Evolutionary conservation across 2,329 filamentous ascomycete genomes (phyloP).

Genomic region (Fusarium haematococcum): DNA sequence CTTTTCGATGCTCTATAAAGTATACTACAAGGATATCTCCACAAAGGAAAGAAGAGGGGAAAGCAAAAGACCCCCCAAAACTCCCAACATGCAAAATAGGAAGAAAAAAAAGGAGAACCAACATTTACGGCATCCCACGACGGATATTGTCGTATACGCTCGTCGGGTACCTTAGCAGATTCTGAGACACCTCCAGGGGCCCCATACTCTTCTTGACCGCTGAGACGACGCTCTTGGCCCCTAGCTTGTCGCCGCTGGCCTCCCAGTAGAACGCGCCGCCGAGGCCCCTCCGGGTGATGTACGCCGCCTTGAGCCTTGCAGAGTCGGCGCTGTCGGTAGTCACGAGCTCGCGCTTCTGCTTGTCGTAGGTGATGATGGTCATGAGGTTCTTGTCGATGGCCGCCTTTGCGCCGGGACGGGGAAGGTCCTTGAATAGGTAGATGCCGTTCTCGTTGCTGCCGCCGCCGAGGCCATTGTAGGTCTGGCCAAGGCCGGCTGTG

Average conservation of each 20-base stretch:
- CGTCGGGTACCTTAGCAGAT: slow-evolving; percentile 66
- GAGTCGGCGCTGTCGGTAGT: slow-evolving; percentile 75
- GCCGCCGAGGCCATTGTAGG: slow-evolving; percentile 72
- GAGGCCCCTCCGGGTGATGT: slow-evolving; percentile 69
- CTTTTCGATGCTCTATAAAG: slow-evolving; percentile 29
- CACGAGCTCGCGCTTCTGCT: slow-evolving; percentile 69
- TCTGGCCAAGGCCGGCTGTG: slow-evolving; percentile 74
- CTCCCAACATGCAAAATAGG: slow-evolving; percentile 15
- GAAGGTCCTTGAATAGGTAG: slow-evolving; percentile 80
- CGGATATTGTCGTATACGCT: slow-evolving; percentile 71
- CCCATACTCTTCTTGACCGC: slow-evolving; percentile 61
- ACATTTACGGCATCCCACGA: slow-evolving; percentile 46
- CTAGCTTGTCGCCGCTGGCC: slow-evolving; percentile 72
- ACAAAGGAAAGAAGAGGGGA: slow-evolving; percentile 4
- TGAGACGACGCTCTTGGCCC: slow-evolving; percentile 67
- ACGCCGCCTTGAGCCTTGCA: slow-evolving; percentile 71
- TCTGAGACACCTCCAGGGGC: slow-evolving; percentile 60
- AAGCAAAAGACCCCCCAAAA: not conserved
- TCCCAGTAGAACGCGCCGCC: slow-evolving; percentile 91
- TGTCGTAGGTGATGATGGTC: slow-evolving; percentile 80
- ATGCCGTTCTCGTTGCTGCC: slow-evolving; percentile 71
- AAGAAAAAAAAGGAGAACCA: slow-evolving; percentile 4
- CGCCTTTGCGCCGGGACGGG: slow-evolving; percentile 68
- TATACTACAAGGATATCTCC: slow-evolving; percentile 14
- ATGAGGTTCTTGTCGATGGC: slow-evolving; percentile 66